phyloP scores from a whole-genome alignment of 352 stramenopile genomes.

The Phytopythium chamaehyphon region DNA sequence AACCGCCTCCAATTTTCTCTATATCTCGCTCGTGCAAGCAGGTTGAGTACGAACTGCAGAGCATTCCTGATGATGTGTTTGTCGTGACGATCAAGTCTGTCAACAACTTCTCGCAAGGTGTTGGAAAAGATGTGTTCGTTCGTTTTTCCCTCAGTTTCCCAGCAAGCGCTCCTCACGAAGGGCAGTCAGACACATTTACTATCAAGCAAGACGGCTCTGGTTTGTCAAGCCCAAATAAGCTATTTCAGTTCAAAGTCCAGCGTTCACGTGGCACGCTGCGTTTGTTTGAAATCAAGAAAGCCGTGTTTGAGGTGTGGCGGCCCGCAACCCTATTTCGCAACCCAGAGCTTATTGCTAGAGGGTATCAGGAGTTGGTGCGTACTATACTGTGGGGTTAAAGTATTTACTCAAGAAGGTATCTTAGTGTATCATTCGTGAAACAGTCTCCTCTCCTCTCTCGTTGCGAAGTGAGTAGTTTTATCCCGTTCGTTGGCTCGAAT shows the following conservation, averaged over 20 bases:
- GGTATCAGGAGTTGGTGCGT: conserved; percentile 64
- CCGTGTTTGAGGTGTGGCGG: conserved; percentile 72
- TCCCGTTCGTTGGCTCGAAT: conserved; percentile 69
- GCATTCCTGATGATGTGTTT: conserved; percentile 50
- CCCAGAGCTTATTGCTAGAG: conserved; percentile 57
- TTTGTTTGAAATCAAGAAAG: conserved; percentile 82
- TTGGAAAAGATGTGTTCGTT: conserved; percentile 55
- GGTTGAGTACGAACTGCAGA: conserved; percentile 38
- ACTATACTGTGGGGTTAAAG: neutral
- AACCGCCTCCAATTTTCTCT: conserved; percentile 40
- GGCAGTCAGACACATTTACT: conserved; percentile 36
- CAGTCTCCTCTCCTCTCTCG: conserved; percentile 47
- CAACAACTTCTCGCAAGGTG: conserved; percentile 31
- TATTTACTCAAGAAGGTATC: neutral
- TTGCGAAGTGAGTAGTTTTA: conserved; percentile 41
- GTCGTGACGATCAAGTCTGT: conserved; percentile 44
- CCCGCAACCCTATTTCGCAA: conserved; percentile 56
- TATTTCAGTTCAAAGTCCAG: conserved; percentile 47
- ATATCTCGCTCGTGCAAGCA: conserved; percentile 33
- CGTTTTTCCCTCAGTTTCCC: conserved; percentile 78
- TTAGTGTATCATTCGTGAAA: neutral
- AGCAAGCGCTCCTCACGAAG: conserved; percentile 48
- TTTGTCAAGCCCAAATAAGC: conserved; percentile 16
- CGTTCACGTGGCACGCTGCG: conserved; percentile 60
- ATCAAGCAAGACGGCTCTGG: conserved; percentile 21